Percentiles rank a stretch among this genome's conserved stretches.
Evolutionary conservation across 2,329 filamentous ascomycete species (phyloP).

Genomic region (Teratosphaeria epicoccoides): DNA sequence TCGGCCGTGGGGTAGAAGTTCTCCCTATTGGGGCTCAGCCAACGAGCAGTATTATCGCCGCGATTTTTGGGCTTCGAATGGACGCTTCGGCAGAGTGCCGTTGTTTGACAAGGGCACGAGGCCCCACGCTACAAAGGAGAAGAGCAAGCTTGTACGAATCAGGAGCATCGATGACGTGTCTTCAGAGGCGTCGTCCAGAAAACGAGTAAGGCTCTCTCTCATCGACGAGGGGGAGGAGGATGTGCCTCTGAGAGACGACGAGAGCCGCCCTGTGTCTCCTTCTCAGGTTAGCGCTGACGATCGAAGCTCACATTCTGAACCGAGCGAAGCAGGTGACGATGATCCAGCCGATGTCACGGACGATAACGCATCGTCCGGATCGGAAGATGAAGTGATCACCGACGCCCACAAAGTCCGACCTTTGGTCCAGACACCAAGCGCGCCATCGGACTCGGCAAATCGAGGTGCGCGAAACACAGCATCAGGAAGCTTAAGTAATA

Average conservation of each 20-base stretch:
- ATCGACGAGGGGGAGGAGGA: background rate
- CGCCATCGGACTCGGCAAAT: background rate
- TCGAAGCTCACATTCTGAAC: background rate
- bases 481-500: background rate
- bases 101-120: background rate
- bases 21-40: background rate
- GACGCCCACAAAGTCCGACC: background rate
- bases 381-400: background rate
- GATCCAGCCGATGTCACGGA: background rate
- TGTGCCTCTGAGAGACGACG: background rate
- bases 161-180: slow-evolving; percentile 1
- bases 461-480: background rate
- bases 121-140: background rate
- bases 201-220: background rate
- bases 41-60: background rate
- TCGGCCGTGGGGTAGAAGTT: background rate
- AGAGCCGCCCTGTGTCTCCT: background rate
- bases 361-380: background rate
- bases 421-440: background rate
- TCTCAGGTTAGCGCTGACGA: background rate
- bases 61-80: background rate
- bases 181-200: background rate
- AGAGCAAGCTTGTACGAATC: background rate
- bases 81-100: background rate
- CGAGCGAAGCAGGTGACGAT: background rate